Evolutionary conservation across 2,329 filamentous ascomycete species (phyloP), one percentile per base, ranked within the genome.

Genomic region (Colletotrichum sidae): DNA sequence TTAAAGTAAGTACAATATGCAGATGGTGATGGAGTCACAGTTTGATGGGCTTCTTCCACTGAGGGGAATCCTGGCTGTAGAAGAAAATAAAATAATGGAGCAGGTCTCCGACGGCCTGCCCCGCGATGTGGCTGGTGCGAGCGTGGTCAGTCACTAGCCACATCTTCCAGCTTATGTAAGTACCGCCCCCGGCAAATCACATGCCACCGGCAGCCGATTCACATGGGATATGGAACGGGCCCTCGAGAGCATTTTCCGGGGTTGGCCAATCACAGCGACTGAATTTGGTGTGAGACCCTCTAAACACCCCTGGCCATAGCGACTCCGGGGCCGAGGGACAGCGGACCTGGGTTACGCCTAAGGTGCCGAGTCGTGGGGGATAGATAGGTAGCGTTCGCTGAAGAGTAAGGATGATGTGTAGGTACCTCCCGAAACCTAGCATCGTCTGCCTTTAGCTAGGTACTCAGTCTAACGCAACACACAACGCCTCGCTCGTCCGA

Each of bases 281-380:
- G 6, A n/a, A 35, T 42, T 9, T 56, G 62, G 62, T 41, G 46
- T 33, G 37, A 45, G 55, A 37, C 55, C 41, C 25, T 10, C 34
- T 42, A 17, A 41, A 37, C 46, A 61, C 59, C 52, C 44, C 41
- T 65, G 52, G 47, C 52, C 62, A 52, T 52, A 38, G 47, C n/a
- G 35, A 65, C 52, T 65, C 58, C 53, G 62, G 62, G 62, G 62
- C 62, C 62, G 62, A 65, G 62, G 62, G 58, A 62, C 15, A 60
- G 44, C 54, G 13, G 47, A 38, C 54, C 11, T 45, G 55, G 51
- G 39, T 42, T 62, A 33, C 37, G 45, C 59, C 46, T 38, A 46
- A 44, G 39, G 52, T 25, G 37, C 10, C 61, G 56, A 58, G 55
- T 58, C 55, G 55, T 58, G 55, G 55, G 38, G 55, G 46, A 12